phyloP scores from a whole-genome alignment of 768 basidiomycete genomes.

The Phanerochaete sordida region DNA sequence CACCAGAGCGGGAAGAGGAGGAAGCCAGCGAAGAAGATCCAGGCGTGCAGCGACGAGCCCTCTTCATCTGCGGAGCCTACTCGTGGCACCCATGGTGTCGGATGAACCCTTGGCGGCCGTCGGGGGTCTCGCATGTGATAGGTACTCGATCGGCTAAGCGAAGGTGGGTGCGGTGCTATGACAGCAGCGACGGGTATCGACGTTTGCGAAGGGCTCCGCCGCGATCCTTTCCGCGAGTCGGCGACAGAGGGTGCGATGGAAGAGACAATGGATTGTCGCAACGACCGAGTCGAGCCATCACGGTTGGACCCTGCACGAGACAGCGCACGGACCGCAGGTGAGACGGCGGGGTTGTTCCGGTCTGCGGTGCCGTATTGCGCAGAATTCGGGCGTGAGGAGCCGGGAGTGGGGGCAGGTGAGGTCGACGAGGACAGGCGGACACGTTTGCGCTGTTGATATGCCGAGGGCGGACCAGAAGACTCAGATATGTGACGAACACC shows the following conservation, averaged over 20 bases:
- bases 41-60: slow-evolving; percentile 59
- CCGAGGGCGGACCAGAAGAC: slow-evolving; percentile 63
- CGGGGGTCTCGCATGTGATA: slow-evolving; percentile 84
- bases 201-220: slow-evolving; percentile 55
- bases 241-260: slow-evolving; percentile 7
- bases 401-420: slow-evolving; percentile 29
- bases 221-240: slow-evolving; percentile 22
- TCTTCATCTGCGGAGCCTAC: slow-evolving; percentile 51
- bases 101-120: slow-evolving; percentile 53
- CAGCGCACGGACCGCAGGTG: slow-evolving; percentile 9
- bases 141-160: slow-evolving; percentile 50
- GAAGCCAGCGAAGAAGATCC: slow-evolving; percentile 78
- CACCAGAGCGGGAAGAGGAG: slow-evolving; percentile 56
- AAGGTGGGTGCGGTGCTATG: slow-evolving; percentile 76
- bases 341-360: slow-evolving; percentile 19
- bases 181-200: slow-evolving; percentile 82
- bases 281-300: slow-evolving; percentile 31
- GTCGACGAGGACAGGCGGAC: slow-evolving; percentile 47
- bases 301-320: slow-evolving; percentile 28
- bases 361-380: slow-evolving; percentile 38
- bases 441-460: slow-evolving; percentile 63
- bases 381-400: slow-evolving; percentile 37
- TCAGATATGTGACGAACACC: slow-evolving; percentile 26
- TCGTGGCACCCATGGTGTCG: slow-evolving; percentile 61
- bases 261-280: slow-evolving; percentile 16